A percentile compares a stretch with the other conserved stretches of the same genome.
Conservation (phyloP, 2,329 filamentous ascomycete species). For the Fusarium verrucosum region DNA sequence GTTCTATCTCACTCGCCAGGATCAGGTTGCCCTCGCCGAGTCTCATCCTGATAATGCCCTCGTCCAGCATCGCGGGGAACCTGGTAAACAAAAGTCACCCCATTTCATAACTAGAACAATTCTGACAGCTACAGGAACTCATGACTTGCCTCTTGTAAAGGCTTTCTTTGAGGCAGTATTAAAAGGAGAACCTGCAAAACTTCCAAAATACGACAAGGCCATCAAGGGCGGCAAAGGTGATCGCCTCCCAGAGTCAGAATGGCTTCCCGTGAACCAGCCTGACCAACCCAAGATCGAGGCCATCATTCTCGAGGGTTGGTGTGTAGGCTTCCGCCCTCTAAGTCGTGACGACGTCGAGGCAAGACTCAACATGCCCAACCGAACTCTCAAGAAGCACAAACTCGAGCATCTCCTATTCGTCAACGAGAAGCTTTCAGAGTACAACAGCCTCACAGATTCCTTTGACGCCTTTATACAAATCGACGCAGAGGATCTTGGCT, state of each 20-base stretch:
- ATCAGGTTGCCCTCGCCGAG: slow-evolving; percentile 72
- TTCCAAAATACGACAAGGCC: slow-evolving; percentile 88
- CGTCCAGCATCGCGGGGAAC: slow-evolving; percentile 83
- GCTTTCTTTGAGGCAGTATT: slow-evolving; percentile 69
- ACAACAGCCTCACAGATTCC: slow-evolving; percentile 59
- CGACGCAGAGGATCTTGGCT: slow-evolving; percentile 75
- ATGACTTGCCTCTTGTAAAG: slow-evolving; percentile 74
- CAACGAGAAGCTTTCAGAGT: slow-evolving; percentile 58
- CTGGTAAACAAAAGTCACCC: slow-evolving; percentile 58
- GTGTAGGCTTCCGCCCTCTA: slow-evolving; percentile 80
- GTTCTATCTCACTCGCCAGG: slow-evolving; percentile 80
- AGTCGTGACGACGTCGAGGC: slow-evolving; percentile 60
- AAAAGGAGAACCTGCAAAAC: slow-evolving; percentile 58
- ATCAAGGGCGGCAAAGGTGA: slow-evolving; percentile 80
- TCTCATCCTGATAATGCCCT: slow-evolving; percentile 76
- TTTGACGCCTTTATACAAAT: slow-evolving; percentile 67
- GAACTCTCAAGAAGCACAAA: slow-evolving; percentile 58
- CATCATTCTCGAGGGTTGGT: slow-evolving; percentile 91
- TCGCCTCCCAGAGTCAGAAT: slow-evolving; percentile 68
- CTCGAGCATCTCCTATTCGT: slow-evolving; percentile 61
- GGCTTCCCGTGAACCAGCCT: slow-evolving; percentile 66
- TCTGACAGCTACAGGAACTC: slow-evolving; percentile 58
- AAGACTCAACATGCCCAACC: slow-evolving; percentile 61
- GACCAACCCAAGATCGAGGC: slow-evolving; percentile 65
- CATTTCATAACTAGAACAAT: not conserved